A percentile compares a stretch with the other conserved stretches of the same genome.
Evolutionary conservation across 148 eudicot species (phyloP).

Genomic region (Chenopodium quinoa): DNA sequence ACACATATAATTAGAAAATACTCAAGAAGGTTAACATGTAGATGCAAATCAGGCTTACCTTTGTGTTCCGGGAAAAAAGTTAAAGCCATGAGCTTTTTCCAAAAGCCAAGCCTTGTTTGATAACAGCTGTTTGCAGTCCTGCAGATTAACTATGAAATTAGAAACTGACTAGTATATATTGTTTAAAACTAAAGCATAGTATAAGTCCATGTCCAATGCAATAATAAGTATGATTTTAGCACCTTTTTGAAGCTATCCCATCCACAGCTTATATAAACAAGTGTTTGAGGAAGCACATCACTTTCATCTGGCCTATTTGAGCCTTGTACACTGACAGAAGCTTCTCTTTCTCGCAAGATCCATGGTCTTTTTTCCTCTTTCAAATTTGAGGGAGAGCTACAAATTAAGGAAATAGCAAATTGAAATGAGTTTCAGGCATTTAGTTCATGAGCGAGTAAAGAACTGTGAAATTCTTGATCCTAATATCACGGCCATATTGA

Average conservation of each 20-base stretch:
- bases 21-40: neutral
- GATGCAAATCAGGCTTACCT: conserved; percentile 42
- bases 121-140: conserved; percentile 78
- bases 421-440: neutral
- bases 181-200: neutral
- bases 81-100: conserved; percentile 90
- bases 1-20: neutral
- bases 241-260: conserved; percentile 98
- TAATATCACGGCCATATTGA: conserved; percentile 5
- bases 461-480: neutral
- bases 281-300: conserved; percentile 68
- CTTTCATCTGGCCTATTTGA: conserved; percentile 44
- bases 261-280: conserved; percentile 92
- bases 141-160: conserved; percentile 22
- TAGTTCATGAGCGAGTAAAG: neutral
- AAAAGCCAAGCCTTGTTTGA: conserved; percentile 83
- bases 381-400: conserved; percentile 44
- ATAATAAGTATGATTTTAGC: conserved; percentile 13
- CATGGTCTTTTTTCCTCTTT: conserved; percentile 94
- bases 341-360: conserved; percentile 87
- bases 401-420: conserved; percentile 14
- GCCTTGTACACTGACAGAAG: conserved; percentile 53
- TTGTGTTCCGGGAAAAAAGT: conserved; percentile 95
- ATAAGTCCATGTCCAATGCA: neutral
- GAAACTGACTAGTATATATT: conserved; percentile 8